These are phyloP conservation scores for Volvox carteri DNA, from an alignment of 163 green algal genomes.

Conservation along the genomic window DNA sequence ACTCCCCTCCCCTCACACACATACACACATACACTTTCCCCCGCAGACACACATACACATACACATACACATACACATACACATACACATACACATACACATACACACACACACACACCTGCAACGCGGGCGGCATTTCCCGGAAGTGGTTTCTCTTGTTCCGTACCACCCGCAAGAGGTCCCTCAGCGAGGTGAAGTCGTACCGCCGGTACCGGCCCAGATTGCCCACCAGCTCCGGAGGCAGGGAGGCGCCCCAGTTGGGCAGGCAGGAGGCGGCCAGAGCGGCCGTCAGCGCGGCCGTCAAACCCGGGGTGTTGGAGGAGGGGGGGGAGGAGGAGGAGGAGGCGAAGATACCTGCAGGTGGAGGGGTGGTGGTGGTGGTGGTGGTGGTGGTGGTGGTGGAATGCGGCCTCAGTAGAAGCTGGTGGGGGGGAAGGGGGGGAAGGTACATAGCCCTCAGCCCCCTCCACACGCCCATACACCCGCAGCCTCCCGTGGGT, in stretches of 20 bases:
- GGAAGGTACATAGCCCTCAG: no score
- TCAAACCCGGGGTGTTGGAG: background rate
- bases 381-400: background rate
- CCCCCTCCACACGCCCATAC: no score
- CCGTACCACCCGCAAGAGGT: conserved; percentile 96
- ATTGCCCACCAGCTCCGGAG: conserved; percentile 87
- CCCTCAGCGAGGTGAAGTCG: conserved; percentile 86
- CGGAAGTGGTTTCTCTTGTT: conserved; percentile 99
- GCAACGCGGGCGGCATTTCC: conserved; percentile 89
- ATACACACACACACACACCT: no score
- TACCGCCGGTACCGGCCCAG: conserved; percentile 87
- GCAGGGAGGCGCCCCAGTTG: conserved; percentile 84
- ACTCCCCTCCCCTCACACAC: no score
- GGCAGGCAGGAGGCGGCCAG: conserved; percentile 48
- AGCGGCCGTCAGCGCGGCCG: background rate
- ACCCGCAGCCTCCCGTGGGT: background rate
- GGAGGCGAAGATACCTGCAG: background rate
- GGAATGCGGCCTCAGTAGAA: background rate
- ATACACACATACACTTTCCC: no score
- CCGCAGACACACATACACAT: no score
- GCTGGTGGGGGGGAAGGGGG: no score
- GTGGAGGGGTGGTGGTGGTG: background rate
- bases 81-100: no score
- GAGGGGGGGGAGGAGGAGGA: background rate
- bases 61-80: no score